Percentiles rank a stretch among this genome's conserved stretches.
These are phyloP conservation scores for Phlegmacium glaucopus DNA, from an alignment of 768 basidiomycete genomes.

Conservation along the genomic window DNA sequence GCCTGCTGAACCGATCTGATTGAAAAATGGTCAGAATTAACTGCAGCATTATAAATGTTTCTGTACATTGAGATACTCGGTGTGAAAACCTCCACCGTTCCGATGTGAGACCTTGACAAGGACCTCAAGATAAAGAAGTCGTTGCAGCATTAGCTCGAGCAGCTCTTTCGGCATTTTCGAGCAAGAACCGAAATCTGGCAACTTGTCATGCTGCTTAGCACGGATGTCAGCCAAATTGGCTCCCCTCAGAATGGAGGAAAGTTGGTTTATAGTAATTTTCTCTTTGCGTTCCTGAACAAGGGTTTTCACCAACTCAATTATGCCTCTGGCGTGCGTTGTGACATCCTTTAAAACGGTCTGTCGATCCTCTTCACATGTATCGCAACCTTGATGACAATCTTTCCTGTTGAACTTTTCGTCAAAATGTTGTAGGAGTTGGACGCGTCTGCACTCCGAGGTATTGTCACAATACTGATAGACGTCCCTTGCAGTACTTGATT, in stretches of 20 bases:
- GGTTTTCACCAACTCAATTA: conserved; percentile 55
- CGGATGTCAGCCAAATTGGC: conserved; percentile 43
- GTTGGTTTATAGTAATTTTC: conserved; percentile 56
- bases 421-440: conserved; percentile 87
- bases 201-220: conserved; percentile 43
- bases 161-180: conserved; percentile 47
- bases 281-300: conserved; percentile 38
- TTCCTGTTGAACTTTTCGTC: conserved; percentile 71
- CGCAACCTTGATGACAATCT: conserved; percentile 70
- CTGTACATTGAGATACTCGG: conserved; percentile 50
- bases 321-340: conserved; percentile 50
- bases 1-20: conserved; percentile 33
- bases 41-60: neutral
- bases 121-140: conserved; percentile 47
- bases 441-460: conserved; percentile 80
- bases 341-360: conserved; percentile 52
- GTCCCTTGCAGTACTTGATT: conserved; percentile 56
- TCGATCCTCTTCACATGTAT: conserved; percentile 69
- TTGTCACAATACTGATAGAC: conserved; percentile 84
- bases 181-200: conserved; percentile 53
- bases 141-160: conserved; percentile 63
- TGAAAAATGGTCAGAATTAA: neutral
- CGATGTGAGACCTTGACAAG: conserved; percentile 45
- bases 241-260: conserved; percentile 66
- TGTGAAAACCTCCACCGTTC: conserved; percentile 44